phyloP scores from a whole-genome alignment of 1,284 basidiomycete species.

The Ceratobasidium sp. region DNA sequence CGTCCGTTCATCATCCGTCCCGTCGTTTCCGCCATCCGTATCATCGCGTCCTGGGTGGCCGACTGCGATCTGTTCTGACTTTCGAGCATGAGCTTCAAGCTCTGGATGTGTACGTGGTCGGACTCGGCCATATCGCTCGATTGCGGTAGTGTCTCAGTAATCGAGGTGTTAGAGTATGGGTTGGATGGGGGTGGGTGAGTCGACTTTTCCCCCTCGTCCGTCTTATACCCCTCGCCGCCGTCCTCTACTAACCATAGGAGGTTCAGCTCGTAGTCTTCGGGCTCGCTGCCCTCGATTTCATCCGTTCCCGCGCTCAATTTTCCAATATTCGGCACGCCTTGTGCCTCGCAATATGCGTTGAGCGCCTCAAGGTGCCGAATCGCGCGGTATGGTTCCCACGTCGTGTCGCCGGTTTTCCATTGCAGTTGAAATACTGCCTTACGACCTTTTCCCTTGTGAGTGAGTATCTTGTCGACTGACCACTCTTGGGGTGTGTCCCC shows the following conservation, averaged over 20 bases:
- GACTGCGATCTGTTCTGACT: too few relatives aligned
- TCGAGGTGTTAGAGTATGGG: too few relatives aligned
- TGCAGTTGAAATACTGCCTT: conserved; percentile 1
- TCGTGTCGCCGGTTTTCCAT: conserved; percentile 28
- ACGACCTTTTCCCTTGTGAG: conserved; percentile 53
- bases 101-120: too few relatives aligned
- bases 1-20: conserved; percentile 13
- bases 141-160: too few relatives aligned
- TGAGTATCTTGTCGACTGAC: conserved; percentile 55
- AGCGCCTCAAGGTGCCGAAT: conserved; percentile 20
- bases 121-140: too few relatives aligned
- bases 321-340: neutral
- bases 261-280: conserved; percentile 1
- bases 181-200: too few relatives aligned
- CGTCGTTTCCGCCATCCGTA: too few relatives aligned
- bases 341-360: conserved; percentile 2
- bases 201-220: too few relatives aligned
- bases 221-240: neutral
- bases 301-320: neutral
- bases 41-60: too few relatives aligned
- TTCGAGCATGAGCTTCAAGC: too few relatives aligned
- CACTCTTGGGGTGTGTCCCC: conserved; percentile 53
- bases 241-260: neutral
- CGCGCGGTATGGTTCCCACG: conserved; percentile 6
- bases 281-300: neutral